Conservation (phyloP, 2,329 filamentous ascomycete genomes). For the Sporothrix protearum region DNA sequence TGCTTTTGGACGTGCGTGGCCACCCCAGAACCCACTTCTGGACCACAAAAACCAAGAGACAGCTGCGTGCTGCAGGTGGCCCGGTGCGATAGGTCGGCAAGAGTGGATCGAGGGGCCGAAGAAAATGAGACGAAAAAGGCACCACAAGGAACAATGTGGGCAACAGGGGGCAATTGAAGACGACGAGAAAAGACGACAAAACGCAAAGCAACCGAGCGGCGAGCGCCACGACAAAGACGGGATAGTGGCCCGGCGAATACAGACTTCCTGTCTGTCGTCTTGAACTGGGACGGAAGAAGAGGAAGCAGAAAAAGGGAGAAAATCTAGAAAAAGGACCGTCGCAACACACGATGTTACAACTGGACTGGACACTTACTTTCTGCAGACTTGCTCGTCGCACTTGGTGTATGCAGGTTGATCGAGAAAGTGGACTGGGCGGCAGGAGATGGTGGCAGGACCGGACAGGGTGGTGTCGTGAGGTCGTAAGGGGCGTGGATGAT, state of each 20-base stretch:
- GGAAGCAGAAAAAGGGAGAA: background rate
- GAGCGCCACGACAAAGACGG: conserved; percentile 11
- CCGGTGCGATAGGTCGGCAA: conserved; percentile 6
- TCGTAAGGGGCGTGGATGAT: background rate
- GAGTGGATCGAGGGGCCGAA: conserved; percentile 1
- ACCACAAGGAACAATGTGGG: background rate
- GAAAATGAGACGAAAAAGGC: conserved; percentile 19
- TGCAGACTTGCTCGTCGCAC: background rate
- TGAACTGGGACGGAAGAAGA: background rate
- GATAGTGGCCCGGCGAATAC: conserved; percentile 19
- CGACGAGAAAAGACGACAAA: background rate
- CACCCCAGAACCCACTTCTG: background rate
- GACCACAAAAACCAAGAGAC: background rate
- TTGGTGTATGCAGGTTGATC: conserved; percentile 14
- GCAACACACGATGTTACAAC: conserved; percentile 4
- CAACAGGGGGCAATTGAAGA: background rate
- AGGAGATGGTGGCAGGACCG: background rate
- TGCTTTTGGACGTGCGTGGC: conserved; percentile 11
- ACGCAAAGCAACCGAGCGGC: background rate
- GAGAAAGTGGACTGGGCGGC: conserved; percentile 11
- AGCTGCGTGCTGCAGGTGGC: conserved; percentile 14
- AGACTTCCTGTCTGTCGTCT: background rate
- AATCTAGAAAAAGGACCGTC: background rate
- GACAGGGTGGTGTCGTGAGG: background rate
- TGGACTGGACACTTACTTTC: conserved; percentile 4